A percentile compares a stretch with the other conserved stretches of the same genome.
These are phyloP conservation scores for Leishmania martiniquensis DNA, from an alignment of 208 protist genomes.

Conservation along the genomic window DNA sequence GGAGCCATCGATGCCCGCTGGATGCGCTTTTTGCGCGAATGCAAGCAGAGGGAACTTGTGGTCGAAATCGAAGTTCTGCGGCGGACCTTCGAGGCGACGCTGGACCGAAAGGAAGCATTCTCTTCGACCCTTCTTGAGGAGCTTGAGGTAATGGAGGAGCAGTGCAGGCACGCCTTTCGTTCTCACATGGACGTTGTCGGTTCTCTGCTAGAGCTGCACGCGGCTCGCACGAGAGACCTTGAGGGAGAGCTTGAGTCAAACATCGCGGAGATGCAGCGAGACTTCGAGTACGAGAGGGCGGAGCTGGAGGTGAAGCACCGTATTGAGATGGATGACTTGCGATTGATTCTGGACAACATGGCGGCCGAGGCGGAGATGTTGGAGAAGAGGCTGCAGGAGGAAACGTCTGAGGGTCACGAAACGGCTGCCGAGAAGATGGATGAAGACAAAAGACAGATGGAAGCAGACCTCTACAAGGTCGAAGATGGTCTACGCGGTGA, in stretches of 20 bases:
- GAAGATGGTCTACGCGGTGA: slow-evolving; percentile 77
- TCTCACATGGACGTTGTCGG: slow-evolving; percentile 93
- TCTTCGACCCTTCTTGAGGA: slow-evolving; percentile 90
- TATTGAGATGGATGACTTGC: slow-evolving; percentile 79
- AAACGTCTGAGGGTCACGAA: slow-evolving; percentile 85
- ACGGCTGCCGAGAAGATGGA: slow-evolving; percentile 94
- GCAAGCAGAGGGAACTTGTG: slow-evolving; percentile 93
- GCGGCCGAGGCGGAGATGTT: slow-evolving; percentile 83
- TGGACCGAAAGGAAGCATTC: slow-evolving; percentile 95
- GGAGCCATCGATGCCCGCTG: slow-evolving; percentile 84
- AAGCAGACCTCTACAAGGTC: slow-evolving; percentile 70
- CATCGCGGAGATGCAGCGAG: slow-evolving; percentile 85
- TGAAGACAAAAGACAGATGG: slow-evolving; percentile 91
- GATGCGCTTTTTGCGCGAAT: slow-evolving; percentile 91
- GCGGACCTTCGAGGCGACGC: slow-evolving; percentile 88
- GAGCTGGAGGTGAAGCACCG: slow-evolving; percentile 86
- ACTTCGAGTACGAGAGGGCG: slow-evolving; percentile 92
- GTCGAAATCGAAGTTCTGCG: slow-evolving; percentile 90
- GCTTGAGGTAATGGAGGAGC: slow-evolving; percentile 93
- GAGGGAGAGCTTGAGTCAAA: slow-evolving; percentile 93
- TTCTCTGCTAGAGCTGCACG: slow-evolving; percentile 90
- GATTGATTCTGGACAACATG: slow-evolving; percentile 93
- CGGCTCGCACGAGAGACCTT: slow-evolving; percentile 73
- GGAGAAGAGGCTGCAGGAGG: slow-evolving; percentile 90
- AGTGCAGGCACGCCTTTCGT: slow-evolving; percentile 91